Base-by-base conservation (phyloP, 805 yeast genomes). In the Lachancea sp. region DNA sequence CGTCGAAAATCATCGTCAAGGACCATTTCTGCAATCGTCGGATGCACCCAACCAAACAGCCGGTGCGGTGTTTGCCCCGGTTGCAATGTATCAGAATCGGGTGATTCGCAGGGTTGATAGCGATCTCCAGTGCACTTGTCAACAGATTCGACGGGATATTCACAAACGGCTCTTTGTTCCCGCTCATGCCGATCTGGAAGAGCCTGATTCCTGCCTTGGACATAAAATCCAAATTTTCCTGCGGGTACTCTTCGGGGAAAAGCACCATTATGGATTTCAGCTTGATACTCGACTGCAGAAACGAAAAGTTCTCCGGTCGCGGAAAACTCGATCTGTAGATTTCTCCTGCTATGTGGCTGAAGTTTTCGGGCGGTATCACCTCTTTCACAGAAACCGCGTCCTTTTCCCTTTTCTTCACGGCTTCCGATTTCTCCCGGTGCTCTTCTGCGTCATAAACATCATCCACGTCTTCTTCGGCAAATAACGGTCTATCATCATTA, bases 21-120 rank as follows among this genome's bases (percentile, higher is more conserved):
- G 95, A 82, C 99, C 99, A 93, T 49, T 82, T 80, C 60, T 91
- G 98, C 43, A 90, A 67, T 55, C 93, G 73, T 49, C 99, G 69
- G 29, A 93, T 73, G 59, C 96, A 91, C 2, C 99, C 99, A 26
- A 93, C 90, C 13, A 93, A 71, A 63, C 98, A 93, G 0, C 99
- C 99, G 0, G 99, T 93, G 54, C 99, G 74, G 63, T 93, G 99
- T 63, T 91, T 93, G 10, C 99, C 99, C 48, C 96, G 71, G 66
- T 93, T 93, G 67, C 99, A 93, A 64, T 93, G 99, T 36, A 93
- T 86, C 51, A 93, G 69, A 11, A 93, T 71, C 1, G 99, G 99
- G 47, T 89, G 98, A 64, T 93, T 91, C 18, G 62, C 80, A 0
- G 97, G 96, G 57, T 93, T 74, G 13, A 88, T 63, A 12, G 88